Evolutionary conservation across 108 stramenopile species (phyloP).

Genomic region (Fragilariopsis cylindrus): DNA sequence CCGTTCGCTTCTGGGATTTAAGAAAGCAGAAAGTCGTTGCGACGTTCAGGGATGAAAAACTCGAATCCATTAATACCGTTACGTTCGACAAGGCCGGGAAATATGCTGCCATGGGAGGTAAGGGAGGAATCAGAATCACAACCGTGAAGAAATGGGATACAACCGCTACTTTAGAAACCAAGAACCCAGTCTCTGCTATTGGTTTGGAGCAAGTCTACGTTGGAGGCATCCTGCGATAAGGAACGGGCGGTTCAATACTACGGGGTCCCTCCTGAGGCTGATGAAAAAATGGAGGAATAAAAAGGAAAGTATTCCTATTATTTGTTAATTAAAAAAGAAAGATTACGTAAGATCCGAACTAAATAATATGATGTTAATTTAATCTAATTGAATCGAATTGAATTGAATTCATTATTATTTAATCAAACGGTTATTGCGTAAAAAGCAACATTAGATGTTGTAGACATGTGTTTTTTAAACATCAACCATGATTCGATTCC

Average conservation of each 20-base stretch:
- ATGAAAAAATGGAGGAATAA: slow-evolving; percentile 8
- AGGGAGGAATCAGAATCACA: slow-evolving; percentile 49
- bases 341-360: too few species aligned
- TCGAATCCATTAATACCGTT: slow-evolving; percentile 31
- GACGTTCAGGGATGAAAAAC: slow-evolving; percentile 36
- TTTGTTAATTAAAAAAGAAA: too few species aligned
- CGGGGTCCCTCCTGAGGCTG: slow-evolving; percentile 5
- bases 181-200: slow-evolving; percentile 18
- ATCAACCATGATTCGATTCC: too few species aligned
- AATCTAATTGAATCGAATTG: too few species aligned
- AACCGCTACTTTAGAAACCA: slow-evolving; percentile 22
- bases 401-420: too few species aligned
- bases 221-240: slow-evolving; percentile 17
- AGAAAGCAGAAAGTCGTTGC: slow-evolving; percentile 73
- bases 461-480: too few species aligned
- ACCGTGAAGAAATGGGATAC: slow-evolving; percentile 79
- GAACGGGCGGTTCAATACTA: slow-evolving; percentile 26
- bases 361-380: too few species aligned
- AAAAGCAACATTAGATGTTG: too few species aligned
- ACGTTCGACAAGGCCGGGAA: slow-evolving; percentile 72
- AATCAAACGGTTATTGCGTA: too few species aligned
- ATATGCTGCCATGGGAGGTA: slow-evolving; percentile 66
- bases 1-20: slow-evolving; percentile 80
- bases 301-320: background rate
- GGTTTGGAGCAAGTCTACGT: slow-evolving; percentile 13